Percentiles rank a stretch among this genome's conserved stretches.
Evolutionary conservation across 257 asterid species (phyloP).

Genomic region (Petrea volubilis): DNA sequence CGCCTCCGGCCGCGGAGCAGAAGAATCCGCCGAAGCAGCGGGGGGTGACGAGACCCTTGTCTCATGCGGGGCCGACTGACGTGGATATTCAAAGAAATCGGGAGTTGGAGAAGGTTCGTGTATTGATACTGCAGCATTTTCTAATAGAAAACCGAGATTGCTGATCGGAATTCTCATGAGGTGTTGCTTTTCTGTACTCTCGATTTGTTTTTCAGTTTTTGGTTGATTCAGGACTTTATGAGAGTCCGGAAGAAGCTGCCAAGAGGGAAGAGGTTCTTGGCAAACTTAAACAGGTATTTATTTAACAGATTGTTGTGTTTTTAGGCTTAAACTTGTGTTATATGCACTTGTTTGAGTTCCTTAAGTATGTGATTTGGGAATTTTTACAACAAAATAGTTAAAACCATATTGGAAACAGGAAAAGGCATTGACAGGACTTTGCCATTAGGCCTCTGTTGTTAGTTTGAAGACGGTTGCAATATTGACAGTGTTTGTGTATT

Average conservation of each 20-base stretch:
- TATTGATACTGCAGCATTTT: neutral
- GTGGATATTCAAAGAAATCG: conserved; percentile 57
- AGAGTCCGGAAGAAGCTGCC: conserved; percentile 68
- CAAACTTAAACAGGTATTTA: conserved; percentile 70
- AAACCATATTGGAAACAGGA: neutral
- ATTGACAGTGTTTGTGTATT: neutral
- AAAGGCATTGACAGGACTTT: neutral
- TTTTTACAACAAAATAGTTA: neutral
- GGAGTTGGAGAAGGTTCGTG: conserved; percentile 78
- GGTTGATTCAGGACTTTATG: conserved; percentile 74
- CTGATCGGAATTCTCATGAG: conserved; percentile 18
- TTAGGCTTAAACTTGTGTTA: neutral
- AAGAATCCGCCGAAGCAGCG: conserved; percentile 53
- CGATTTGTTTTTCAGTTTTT: conserved; percentile 56
- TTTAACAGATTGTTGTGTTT: neutral
- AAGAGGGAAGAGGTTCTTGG: conserved; percentile 71
- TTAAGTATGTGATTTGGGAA: neutral
- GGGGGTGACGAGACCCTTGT: conserved; percentile 80
- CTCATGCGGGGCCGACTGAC: conserved; percentile 70
- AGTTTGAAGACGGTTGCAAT: neutral
- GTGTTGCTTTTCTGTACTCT: neutral
- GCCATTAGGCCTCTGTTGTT: neutral
- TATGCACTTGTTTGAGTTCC: neutral
- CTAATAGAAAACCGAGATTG: neutral
- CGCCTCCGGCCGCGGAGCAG: conserved; percentile 35